Evolutionary conservation across 2,329 filamentous ascomycete species (phyloP), one percentile per base, ranked within the genome.

Genomic region (Pezicula rhizophila): DNA sequence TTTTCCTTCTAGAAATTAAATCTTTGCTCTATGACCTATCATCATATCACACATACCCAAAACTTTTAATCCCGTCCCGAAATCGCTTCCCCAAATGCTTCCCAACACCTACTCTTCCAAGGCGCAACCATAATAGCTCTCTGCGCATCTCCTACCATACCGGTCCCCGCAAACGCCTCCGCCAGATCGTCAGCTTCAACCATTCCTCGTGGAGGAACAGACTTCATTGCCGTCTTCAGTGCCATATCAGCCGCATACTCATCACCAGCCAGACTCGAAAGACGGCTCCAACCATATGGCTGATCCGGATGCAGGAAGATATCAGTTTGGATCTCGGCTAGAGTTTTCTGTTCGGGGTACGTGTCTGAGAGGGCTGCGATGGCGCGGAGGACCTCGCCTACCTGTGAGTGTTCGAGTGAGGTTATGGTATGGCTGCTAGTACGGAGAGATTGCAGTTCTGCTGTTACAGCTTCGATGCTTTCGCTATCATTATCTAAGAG

Each of bases 261-360:
- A 38, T 74, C 69, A 2, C 76, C 78, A 0, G 76, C 77, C 0
- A 78, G 66, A 34, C 80, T 75, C 0, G 87, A 82, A 20, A 97
- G 72, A 45, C 85, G 76, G 38, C 80, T 77, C 93, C 93, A 99
- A 0, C 89, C 88, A 46, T 87, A 80, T 0, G 90, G 82, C 50
- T 90, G 77, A 50, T 84, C 76, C 0, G 93, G 93, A 43, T 87
- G 79, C 18, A 96, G 76, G 79, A 96, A 85, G 15, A 96, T 79
- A 47, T 89, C 84, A 14, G 76, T 80, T 60, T 89, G 83, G 1
- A 87, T 79, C 68, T 93, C 85, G 1, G 77, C 72, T 33, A 82
- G 63, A 39, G 78, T 70, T 46, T 77, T 73, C 44, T 76, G 68
- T 34, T 78, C 71, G 1, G 71, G 68, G 17, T 70, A 67, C 25